phyloP scores from a whole-genome alignment of 192 early-diverging fungal species.

The Coemansia sp. region DNA sequence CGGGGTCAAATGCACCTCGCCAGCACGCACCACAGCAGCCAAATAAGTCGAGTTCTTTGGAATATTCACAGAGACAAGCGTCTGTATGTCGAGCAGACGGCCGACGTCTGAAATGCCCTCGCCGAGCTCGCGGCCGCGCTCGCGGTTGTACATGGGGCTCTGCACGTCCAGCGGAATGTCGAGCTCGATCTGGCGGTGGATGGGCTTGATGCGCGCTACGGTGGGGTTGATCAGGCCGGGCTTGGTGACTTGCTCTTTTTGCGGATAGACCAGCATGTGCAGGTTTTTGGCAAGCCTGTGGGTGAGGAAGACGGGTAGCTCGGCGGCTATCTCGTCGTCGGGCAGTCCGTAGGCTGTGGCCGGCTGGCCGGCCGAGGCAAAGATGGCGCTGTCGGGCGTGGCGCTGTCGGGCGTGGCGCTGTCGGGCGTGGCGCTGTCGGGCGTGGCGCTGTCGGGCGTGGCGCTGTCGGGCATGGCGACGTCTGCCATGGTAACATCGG shows the following conservation, averaged over 20 bases:
- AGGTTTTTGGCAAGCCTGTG: conserved; percentile 65
- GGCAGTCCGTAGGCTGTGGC: conserved; percentile 44
- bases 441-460: too few relatives aligned
- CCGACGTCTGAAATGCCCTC: conserved; percentile 71
- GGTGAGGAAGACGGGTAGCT: conserved; percentile 80
- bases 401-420: conserved; percentile 2
- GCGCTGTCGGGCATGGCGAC: too few relatives aligned
- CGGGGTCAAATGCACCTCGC: conserved; percentile 87
- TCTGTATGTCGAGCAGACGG: conserved; percentile 77
- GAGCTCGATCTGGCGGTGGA: conserved; percentile 78
- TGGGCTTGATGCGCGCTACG: conserved; percentile 78
- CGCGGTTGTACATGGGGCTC: conserved; percentile 69
- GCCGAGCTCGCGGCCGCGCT: conserved; percentile 75
- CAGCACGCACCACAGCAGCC: conserved; percentile 73
- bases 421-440: too few relatives aligned
- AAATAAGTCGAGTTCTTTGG: conserved; percentile 80
- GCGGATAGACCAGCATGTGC: conserved; percentile 83
- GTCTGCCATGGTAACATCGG: conserved; percentile 6
- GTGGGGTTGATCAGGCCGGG: conserved; percentile 52
- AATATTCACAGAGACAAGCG: conserved; percentile 69
- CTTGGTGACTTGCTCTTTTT: conserved; percentile 45
- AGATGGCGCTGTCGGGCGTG: not conserved
- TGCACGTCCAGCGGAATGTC: conserved; percentile 78
- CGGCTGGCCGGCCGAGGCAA: conserved; percentile 5
- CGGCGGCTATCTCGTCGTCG: conserved; percentile 67